Conservation (phyloP, 192 early-diverging fungal genomes). For the Jimgerdemannia lactiflua region DNA sequence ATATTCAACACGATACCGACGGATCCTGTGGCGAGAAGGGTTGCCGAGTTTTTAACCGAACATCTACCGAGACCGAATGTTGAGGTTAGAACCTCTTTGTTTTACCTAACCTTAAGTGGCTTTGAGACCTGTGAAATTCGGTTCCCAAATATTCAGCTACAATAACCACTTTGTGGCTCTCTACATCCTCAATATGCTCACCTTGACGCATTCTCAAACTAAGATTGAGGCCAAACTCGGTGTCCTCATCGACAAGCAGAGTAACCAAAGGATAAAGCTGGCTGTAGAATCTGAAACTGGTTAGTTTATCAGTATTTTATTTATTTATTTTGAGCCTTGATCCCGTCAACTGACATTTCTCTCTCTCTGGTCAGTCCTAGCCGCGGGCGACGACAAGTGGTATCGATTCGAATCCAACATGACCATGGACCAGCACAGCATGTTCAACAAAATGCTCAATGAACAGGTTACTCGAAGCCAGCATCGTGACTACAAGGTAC, state of each 20-base stretch:
- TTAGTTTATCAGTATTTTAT: conserved; percentile 7
- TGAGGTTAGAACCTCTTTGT: conserved; percentile 27
- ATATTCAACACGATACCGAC: conserved; percentile 60
- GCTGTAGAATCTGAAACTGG: conserved; percentile 66
- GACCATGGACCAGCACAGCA: conserved; percentile 80
- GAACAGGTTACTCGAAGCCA: conserved; percentile 57
- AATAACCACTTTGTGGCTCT: too few species aligned
- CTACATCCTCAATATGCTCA: too few species aligned
- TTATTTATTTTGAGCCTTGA: too few species aligned
- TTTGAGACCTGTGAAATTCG: background rate
- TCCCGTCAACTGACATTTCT: conserved; percentile 6
- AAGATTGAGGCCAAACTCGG: conserved; percentile 96
- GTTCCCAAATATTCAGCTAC: too few species aligned
- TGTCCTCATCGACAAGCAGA: conserved; percentile 65
- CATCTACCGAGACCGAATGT: conserved; percentile 49
- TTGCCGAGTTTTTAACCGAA: conserved; percentile 63
- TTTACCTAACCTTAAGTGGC: conserved; percentile 25
- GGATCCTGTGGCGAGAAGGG: conserved; percentile 59
- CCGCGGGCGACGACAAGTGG: conserved; percentile 16
- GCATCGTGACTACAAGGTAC: conserved; percentile 37
- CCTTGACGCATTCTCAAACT: background rate
- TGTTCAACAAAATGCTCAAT: conserved; percentile 84
- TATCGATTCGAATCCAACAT: conserved; percentile 83
- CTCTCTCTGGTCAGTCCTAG: conserved; percentile 17
- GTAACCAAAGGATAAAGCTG: conserved; percentile 54